Percentiles rank a stretch among this genome's conserved stretches.
Evolutionary conservation across 139 green algal genomes (phyloP).

Genomic region (Astrephomene gubernaculifera): DNA sequence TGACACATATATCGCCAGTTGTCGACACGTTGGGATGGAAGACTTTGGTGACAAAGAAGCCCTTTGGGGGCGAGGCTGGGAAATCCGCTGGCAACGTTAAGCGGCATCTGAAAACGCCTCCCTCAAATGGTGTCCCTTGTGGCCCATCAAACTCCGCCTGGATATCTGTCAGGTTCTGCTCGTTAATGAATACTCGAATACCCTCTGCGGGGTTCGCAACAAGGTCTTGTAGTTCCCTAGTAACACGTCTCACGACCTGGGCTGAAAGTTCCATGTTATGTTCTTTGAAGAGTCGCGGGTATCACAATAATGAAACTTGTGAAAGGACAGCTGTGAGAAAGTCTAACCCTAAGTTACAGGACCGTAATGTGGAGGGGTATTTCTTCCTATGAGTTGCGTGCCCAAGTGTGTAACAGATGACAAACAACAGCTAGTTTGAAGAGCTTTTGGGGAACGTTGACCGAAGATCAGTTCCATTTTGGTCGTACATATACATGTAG

Average conservation of each 20-base stretch:
- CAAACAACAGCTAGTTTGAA: not conserved
- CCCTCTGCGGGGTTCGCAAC: conserved; percentile 74
- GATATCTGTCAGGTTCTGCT: conserved; percentile 89
- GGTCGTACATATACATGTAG: not conserved
- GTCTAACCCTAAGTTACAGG: no score
- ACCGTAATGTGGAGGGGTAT: no score
- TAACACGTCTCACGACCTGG: conserved; percentile 42
- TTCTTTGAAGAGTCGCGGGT: no score
- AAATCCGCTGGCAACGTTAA: conserved; percentile 77
- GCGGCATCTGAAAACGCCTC: conserved; percentile 90
- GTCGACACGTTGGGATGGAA: conserved; percentile 97
- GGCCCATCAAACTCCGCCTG: conserved; percentile 90
- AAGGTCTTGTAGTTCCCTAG: conserved; percentile 83
- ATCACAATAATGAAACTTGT: no score
- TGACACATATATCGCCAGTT: conserved; percentile 97
- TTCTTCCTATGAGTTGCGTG: no score
- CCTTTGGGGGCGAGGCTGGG: conserved; percentile 76
- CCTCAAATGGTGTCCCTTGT: conserved; percentile 91
- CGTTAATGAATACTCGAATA: conserved; percentile 85
- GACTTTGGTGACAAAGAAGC: conserved; percentile 93
- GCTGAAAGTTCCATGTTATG: conserved; percentile 28
- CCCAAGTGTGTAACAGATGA: no score
- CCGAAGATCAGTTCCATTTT: not conserved
- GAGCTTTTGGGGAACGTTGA: not conserved
- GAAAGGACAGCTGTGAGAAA: no score